Evolutionary conservation across 139 green algal genomes (phyloP).

Genomic region (Chlamydomonas incerta): DNA sequence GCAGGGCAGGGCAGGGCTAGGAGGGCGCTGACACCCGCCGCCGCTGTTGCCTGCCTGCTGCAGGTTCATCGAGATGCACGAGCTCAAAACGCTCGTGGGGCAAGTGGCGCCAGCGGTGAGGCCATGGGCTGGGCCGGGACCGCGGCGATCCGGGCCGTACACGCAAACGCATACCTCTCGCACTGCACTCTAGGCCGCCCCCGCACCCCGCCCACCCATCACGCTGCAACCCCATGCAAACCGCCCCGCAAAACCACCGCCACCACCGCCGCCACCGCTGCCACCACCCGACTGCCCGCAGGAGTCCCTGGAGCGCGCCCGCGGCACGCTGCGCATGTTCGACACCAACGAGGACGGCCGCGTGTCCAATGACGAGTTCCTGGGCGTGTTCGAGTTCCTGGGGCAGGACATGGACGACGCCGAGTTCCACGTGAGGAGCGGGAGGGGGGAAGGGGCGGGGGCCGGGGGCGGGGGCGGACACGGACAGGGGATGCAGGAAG

Average conservation of each 20-base stretch:
- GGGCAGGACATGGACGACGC: conserved; percentile 21
- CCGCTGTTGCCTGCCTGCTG: not conserved
- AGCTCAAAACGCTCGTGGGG: conserved; percentile 39
- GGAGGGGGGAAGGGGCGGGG: not conserved
- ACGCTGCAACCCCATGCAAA: not conserved
- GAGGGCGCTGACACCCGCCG: no score
- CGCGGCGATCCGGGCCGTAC: no score
- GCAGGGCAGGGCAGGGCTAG: no score
- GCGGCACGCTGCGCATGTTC: conserved; percentile 32
- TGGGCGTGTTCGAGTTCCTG: conserved; percentile 39
- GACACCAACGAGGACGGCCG: conserved; percentile 43
- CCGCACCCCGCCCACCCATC: not conserved
- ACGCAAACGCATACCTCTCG: no score
- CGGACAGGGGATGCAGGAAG: no score
- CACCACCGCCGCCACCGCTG: no score
- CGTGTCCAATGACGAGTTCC: conserved; percentile 43
- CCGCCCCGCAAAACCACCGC: no score
- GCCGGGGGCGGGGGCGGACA: not conserved
- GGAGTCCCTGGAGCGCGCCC: conserved; percentile 30
- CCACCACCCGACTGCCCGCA: not conserved
- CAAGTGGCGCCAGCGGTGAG: conserved; percentile 41
- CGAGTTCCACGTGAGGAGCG: conserved; percentile 15
- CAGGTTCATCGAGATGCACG: conserved; percentile 51
- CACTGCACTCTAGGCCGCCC: no score
- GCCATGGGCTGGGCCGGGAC: no score